Evolutionary conservation across 179 eudicot genomes (phyloP), one percentile per base, ranked within the genome.

Genomic region (Silene coronaria): DNA sequence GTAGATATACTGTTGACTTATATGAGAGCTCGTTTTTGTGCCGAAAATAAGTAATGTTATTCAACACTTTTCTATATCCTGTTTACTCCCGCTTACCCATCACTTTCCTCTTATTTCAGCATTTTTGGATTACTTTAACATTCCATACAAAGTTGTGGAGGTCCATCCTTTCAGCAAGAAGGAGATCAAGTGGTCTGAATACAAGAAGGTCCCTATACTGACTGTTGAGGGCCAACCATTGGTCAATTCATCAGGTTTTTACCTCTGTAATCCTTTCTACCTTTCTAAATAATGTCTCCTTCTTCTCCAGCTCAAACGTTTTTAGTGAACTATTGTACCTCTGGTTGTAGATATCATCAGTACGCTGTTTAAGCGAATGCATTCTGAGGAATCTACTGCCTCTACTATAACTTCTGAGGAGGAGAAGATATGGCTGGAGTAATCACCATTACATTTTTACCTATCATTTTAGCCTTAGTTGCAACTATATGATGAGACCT

Each of bases 151-250:
- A 84, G 76, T 96, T 76, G 96, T 96, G 84, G 99, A 96, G 85
- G 99, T 96, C 81, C 91, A 96, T 76, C 99, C 99, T 59, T 87
- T 96, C 75, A 91, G 86, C 85, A 96, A 96, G 82, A 96, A 93
- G 84, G 99, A 93, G 87, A 88, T 93, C 81, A 89, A 93, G 81
- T 96, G 97, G 97, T 96, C 97, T 57, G 97, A 89, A 70, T 93
- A 96, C 91, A 88, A 88, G 88, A 96, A 96, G 84, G 99, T 96
- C 73, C 97, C 97, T 19, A 88, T 93, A 68, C 75, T 92, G 81
- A 81, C 87, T 83, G 97, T 96, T 75, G 97, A 96, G 76, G 99
- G 97, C 63, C 91, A 91, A 85, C 89, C 81, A 51, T 81, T 96
- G 93, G 91, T 86, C 55, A 88, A 96, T 77, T 96, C 99, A 45